Percentiles rank a stretch among this genome's conserved stretches.
Conservation (phyloP, 2,329 filamentous ascomycete genomes). For the Aspergillus flavus region DNA sequence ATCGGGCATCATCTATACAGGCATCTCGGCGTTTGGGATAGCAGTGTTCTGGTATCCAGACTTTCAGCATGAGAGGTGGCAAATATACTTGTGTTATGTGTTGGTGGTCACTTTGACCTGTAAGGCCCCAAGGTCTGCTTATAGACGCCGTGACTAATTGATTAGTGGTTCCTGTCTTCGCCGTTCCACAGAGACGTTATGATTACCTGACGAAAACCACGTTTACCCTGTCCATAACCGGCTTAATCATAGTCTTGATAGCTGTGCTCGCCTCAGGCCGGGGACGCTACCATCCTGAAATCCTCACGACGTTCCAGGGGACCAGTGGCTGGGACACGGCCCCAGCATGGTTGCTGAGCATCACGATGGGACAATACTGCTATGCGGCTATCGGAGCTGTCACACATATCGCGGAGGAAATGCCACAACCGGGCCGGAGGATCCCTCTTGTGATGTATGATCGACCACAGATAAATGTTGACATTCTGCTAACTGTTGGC, state of each 20-base stretch:
- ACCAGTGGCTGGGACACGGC: slow-evolving; percentile 30
- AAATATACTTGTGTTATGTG: slow-evolving; percentile 27
- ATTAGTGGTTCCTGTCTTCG: slow-evolving; percentile 8
- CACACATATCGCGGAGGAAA: slow-evolving; percentile 28
- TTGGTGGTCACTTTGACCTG: slow-evolving; percentile 13
- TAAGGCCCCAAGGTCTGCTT: not conserved
- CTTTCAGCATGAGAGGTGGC: slow-evolving; percentile 21
- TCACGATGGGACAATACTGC: slow-evolving; percentile 30
- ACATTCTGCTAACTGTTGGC: slow-evolving; percentile 14
- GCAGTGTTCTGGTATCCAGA: slow-evolving; percentile 20
- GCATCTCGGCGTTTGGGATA: slow-evolving; percentile 14
- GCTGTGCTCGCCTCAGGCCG: not conserved
- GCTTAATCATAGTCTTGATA: not conserved
- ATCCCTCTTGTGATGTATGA: slow-evolving; percentile 7
- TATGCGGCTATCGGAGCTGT: slow-evolving; percentile 28
- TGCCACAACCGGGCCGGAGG: not conserved
- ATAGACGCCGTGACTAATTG: not conserved
- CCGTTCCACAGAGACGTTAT: slow-evolving; percentile 1
- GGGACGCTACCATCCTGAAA: slow-evolving; percentile 5
- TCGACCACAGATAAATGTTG: not conserved
- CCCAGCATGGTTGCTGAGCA: slow-evolving; percentile 24
- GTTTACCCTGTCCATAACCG: slow-evolving; percentile 1
- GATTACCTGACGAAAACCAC: slow-evolving; percentile 3
- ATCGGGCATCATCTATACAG: slow-evolving; percentile 23
- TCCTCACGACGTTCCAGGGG: slow-evolving; percentile 20